Evolutionary conservation across 2,329 filamentous ascomycete species (phyloP), one percentile per base, ranked within the genome.

Genomic region (Basipetospora chlamydospora): DNA sequence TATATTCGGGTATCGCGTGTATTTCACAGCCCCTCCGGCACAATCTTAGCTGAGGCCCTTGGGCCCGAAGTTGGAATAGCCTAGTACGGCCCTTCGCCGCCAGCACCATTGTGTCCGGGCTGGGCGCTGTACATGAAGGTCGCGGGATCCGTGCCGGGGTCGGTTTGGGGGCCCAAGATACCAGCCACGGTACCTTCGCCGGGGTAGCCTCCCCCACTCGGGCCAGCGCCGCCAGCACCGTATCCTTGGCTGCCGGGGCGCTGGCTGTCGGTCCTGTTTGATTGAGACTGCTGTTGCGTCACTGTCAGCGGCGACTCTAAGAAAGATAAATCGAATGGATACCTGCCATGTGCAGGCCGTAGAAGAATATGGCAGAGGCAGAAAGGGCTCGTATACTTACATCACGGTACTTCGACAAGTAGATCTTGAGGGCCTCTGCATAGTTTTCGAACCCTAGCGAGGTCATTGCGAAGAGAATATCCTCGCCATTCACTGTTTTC

Each of bases 371-470:
- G 18, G 3, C 12, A 6, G 11, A n/a, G n/a, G 4, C 9, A 3
- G 21, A 8, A 15, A 22, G 34, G 10, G 23, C 15, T 18, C 32
- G 22, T 38, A 33, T n/a, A 48, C 80, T 74, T 71, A 96, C 90
- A 73, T 98, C 90, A 58, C 90, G 80, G 60, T 96, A 98, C 56
- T 95, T 90, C 41, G 87, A 85, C 28, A 98, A 71, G 57, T 98
- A 98, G 47, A 98, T 95, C 62, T 98, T 98, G 40, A 98, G 68
- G 2, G 90, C 90, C 58, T 98, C 90, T 18, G 88, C 82, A 56
- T 98, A 98, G 62, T 98, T 98, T 61, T 98, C 90, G 58, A 98
- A 98, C 1, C 90, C 90, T 25, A 98, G 72, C 18, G 90, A 98
- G 6, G 88, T 96, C 90, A 98, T 98, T 42, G 90, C 90, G 55